These are phyloP conservation scores for Lentinula detonsa DNA, from an alignment of 768 basidiomycete genomes.

Conservation along the genomic window DNA sequence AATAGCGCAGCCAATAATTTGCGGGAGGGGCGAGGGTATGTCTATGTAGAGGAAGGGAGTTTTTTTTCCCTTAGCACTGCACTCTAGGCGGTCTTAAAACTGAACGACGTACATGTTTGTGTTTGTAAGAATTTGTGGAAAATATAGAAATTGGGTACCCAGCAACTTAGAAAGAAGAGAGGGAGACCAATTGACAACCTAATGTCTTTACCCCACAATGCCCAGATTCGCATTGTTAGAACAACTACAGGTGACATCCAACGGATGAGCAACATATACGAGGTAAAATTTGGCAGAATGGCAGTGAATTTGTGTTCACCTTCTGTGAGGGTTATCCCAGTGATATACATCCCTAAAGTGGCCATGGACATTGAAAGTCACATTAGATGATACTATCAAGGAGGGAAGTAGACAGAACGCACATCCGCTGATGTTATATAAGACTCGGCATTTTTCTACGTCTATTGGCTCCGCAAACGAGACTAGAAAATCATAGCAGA, in stretches of 20 bases:
- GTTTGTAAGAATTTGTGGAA: constrained; percentile 6
- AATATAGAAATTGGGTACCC: constrained; percentile 4
- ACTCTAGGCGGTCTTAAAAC: neutral
- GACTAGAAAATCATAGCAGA: neutral
- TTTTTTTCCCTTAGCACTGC: neutral
- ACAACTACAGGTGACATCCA: constrained; percentile 7
- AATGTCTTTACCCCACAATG: constrained; percentile 8
- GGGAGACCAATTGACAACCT: constrained; percentile 5
- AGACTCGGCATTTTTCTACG: neutral
- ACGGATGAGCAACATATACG: neutral
- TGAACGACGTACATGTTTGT: constrained; percentile 3
- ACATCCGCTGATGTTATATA: constrained; percentile 3
- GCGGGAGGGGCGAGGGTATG: neutral
- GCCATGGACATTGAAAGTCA: too few species aligned
- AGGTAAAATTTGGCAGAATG: neutral
- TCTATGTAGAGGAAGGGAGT: neutral
- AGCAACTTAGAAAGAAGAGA: constrained; percentile 5
- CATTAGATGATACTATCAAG: neutral
- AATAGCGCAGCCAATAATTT: neutral
- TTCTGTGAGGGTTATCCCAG: constrained; percentile 10
- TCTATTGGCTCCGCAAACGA: neutral
- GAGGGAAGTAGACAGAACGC: neutral
- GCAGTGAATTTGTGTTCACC: constrained; percentile 1
- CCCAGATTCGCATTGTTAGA: constrained; percentile 11
- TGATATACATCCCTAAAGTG: constrained; percentile 7